Conservation (phyloP, 139 green algal species). For the Mychonastes homosphaera region DNA sequence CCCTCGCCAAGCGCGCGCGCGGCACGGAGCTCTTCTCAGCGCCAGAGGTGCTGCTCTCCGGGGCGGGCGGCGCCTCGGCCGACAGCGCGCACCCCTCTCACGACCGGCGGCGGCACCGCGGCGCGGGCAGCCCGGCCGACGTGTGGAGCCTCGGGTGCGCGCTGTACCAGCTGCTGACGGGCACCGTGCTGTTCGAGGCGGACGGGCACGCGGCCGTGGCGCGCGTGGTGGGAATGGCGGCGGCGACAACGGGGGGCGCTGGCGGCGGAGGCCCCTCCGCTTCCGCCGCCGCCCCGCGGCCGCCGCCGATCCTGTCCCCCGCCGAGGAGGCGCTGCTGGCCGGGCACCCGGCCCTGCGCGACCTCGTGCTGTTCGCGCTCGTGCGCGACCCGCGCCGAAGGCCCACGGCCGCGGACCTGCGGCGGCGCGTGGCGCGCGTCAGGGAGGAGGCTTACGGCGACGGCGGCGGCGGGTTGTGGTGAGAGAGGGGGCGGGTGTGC, state of each 20-base stretch:
- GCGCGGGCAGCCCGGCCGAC: constrained; percentile 41
- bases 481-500: too few relatives aligned
- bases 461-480: too few relatives aligned
- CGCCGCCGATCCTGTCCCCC: too few relatives aligned
- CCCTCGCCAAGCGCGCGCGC: constrained; percentile 27
- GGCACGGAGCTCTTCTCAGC: constrained; percentile 58
- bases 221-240: too few relatives aligned
- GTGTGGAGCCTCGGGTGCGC: constrained; percentile 78
- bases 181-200: constrained; percentile 32
- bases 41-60: constrained; percentile 60
- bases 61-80: not conserved
- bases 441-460: too few relatives aligned
- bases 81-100: constrained; percentile 3
- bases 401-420: constrained; percentile 23
- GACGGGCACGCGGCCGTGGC: constrained; percentile 1
- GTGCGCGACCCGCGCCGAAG: constrained; percentile 34
- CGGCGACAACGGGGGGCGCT: not conserved
- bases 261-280: not conserved
- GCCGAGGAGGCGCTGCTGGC: too few relatives aligned
- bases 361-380: constrained; percentile 48
- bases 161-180: constrained; percentile 73
- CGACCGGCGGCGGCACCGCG: constrained; percentile 18
- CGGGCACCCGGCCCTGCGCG: too few relatives aligned
- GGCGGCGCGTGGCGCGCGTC: too few relatives aligned
- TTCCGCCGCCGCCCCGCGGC: too few relatives aligned